Percentiles rank a stretch among this genome's conserved stretches.
These are phyloP conservation scores for Grosmannia clavigera DNA, from an alignment of 2,329 filamentous ascomycete genomes.

Conservation along the genomic window DNA sequence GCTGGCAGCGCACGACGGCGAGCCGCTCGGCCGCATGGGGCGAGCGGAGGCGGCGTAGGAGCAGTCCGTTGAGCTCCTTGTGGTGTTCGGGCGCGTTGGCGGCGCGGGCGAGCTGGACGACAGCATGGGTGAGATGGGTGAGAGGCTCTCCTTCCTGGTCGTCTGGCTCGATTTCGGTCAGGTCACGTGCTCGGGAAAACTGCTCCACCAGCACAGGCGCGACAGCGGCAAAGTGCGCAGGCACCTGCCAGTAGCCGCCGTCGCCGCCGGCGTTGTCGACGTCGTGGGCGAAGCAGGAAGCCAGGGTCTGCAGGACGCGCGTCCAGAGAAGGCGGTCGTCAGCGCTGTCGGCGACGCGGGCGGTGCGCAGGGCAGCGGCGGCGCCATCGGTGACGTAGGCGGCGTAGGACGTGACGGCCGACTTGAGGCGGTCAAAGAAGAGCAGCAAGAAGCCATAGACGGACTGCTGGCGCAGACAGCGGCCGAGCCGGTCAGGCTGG, in stretches of 20 bases:
- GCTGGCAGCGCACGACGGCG: constrained; percentile 71
- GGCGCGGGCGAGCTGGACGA: constrained; percentile 68
- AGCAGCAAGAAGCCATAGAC: constrained; percentile 69
- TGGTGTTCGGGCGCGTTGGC: constrained; percentile 81
- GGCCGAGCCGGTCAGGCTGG: constrained; percentile 47
- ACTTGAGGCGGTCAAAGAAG: constrained; percentile 81
- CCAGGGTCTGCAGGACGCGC: constrained; percentile 57
- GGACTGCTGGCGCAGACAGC: constrained; percentile 53
- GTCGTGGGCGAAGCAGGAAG: constrained; percentile 72
- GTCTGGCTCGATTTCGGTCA: constrained; percentile 12
- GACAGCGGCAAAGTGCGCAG: constrained; percentile 69
- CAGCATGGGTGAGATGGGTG: constrained; percentile 51
- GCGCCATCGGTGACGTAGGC: constrained; percentile 71
- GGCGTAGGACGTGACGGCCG: constrained; percentile 86
- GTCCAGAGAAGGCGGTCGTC: constrained; percentile 52
- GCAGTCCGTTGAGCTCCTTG: constrained; percentile 69
- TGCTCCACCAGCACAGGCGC: constrained; percentile 58
- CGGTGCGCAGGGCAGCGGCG: constrained; percentile 44
- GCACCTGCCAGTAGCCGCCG: constrained; percentile 71
- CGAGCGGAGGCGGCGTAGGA: constrained; percentile 66
- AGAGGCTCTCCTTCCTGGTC: constrained; percentile 17
- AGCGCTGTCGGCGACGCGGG: constrained; percentile 30
- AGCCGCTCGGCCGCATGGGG: constrained; percentile 58
- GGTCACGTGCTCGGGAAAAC: constrained; percentile 32
- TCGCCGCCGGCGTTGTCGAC: constrained; percentile 26